These are phyloP conservation scores for Penicillium sclerotiorum DNA, from an alignment of 2,329 filamentous ascomycete genomes.

Conservation along the genomic window DNA sequence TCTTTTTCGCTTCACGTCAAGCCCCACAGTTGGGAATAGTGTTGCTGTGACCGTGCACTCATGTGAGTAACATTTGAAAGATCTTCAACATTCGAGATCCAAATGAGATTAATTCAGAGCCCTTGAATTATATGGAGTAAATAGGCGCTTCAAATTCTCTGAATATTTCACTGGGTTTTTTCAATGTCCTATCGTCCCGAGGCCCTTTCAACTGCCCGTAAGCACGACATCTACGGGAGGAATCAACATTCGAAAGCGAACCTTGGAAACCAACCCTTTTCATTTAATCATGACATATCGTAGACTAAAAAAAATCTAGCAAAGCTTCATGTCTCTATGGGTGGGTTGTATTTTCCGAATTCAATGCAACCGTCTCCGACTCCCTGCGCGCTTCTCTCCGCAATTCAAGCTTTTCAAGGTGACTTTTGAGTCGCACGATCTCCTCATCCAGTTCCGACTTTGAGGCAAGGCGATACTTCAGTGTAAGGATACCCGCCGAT, in stretches of 20 bases:
- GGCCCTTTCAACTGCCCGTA: too few relatives aligned
- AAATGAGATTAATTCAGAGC: too few relatives aligned
- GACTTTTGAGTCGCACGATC: conserved; percentile 26
- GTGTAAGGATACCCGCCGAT: conserved; percentile 29
- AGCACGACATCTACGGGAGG: too few relatives aligned
- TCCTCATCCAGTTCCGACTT: conserved; percentile 31
- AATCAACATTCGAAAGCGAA: background rate
- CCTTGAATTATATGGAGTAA: too few relatives aligned
- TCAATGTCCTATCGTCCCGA: too few relatives aligned
- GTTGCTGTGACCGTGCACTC: too few relatives aligned
- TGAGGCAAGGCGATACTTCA: conserved; percentile 32
- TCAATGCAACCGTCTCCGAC: background rate
- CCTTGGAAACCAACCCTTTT: background rate
- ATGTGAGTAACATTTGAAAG: too few relatives aligned
- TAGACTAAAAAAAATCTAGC: background rate
- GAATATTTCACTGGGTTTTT: too few relatives aligned
- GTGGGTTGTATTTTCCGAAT: background rate
- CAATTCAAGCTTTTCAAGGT: conserved; percentile 13
- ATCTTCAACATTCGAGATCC: too few relatives aligned
- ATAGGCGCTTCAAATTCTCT: too few relatives aligned
- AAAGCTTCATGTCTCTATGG: background rate
- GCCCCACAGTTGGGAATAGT: too few relatives aligned
- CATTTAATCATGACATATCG: too few relatives aligned
- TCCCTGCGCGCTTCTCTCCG: conserved; percentile 9
- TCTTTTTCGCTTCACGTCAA: background rate